These are phyloP conservation scores for Penstemon newberryi DNA, from an alignment of 257 asterid species.

Conservation along the genomic window DNA sequence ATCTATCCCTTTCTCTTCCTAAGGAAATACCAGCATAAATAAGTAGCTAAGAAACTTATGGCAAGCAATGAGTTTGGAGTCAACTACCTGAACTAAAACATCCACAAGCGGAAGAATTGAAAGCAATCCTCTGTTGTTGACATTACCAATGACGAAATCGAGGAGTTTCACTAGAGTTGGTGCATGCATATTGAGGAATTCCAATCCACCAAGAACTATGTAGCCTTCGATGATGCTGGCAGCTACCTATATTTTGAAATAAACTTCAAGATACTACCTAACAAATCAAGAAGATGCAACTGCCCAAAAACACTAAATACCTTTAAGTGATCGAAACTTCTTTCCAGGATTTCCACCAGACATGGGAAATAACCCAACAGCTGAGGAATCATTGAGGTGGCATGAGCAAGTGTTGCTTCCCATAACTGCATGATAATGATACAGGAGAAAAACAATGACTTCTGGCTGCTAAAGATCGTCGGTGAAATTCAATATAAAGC, in stretches of 20 bases:
- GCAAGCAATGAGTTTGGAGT: conserved; percentile 20
- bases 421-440: conserved; percentile 64
- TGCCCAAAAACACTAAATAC: conserved; percentile 33
- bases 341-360: conserved; percentile 81
- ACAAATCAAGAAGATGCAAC: conserved; percentile 20
- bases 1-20: not conserved
- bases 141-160: conserved; percentile 85
- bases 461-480: conserved; percentile 11
- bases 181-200: conserved; percentile 78
- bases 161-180: conserved; percentile 74
- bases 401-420: conserved; percentile 93
- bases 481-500: not conserved
- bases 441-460: conserved; percentile 22
- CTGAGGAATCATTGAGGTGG: conserved; percentile 80
- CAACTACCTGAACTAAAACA: conserved; percentile 82
- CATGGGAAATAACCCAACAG: conserved; percentile 81
- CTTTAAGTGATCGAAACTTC: conserved; percentile 88
- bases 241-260: conserved; percentile 60
- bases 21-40: conserved; percentile 10
- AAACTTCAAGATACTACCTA: conserved; percentile 29
- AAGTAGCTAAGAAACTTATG: not conserved
- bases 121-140: conserved; percentile 81
- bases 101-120: conserved; percentile 87
- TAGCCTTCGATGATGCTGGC: conserved; percentile 85
- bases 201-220: conserved; percentile 79